Percentiles rank a stretch among this genome's conserved stretches.
Evolutionary conservation across 306 rosid genomes (phyloP).

Genomic region (Myrica gale): DNA sequence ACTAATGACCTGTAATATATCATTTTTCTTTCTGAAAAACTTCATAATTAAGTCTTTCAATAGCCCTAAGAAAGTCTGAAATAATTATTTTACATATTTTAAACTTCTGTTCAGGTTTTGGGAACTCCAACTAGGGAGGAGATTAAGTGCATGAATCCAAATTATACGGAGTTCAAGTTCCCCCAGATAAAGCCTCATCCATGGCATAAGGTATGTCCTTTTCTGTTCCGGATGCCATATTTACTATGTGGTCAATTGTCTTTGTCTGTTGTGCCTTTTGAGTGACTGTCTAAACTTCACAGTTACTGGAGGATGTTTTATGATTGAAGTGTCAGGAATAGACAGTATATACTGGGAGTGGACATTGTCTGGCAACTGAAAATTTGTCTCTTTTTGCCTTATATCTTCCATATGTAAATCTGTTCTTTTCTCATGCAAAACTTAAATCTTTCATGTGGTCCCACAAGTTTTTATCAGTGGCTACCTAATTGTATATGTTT

Average conservation of each 20-base stretch:
- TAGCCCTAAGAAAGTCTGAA: not conserved
- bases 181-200: slow-evolving; percentile 99
- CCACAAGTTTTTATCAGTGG: not conserved
- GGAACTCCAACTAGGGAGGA: slow-evolving; percentile 99
- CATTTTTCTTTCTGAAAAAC: not conserved
- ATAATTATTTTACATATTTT: not conserved
- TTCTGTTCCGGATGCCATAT: slow-evolving; percentile 18
- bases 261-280: slow-evolving; percentile 2
- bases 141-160: slow-evolving; percentile 99
- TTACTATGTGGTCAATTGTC: not conserved
- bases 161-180: slow-evolving; percentile 92
- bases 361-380: not conserved
- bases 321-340: not conserved
- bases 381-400: not conserved
- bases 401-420: not conserved
- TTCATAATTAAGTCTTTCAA: not conserved
- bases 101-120: slow-evolving; percentile 61
- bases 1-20: too few species aligned
- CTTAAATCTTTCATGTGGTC: not conserved
- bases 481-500: too few species aligned
- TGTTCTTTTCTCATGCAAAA: not conserved
- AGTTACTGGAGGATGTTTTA: slow-evolving; percentile 5
- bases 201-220: slow-evolving; percentile 81
- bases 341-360: not conserved
- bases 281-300: not conserved